Evolutionary conservation across 2,329 filamentous ascomycete genomes (phyloP).

Genomic region (Aspergillus fijiensis): DNA sequence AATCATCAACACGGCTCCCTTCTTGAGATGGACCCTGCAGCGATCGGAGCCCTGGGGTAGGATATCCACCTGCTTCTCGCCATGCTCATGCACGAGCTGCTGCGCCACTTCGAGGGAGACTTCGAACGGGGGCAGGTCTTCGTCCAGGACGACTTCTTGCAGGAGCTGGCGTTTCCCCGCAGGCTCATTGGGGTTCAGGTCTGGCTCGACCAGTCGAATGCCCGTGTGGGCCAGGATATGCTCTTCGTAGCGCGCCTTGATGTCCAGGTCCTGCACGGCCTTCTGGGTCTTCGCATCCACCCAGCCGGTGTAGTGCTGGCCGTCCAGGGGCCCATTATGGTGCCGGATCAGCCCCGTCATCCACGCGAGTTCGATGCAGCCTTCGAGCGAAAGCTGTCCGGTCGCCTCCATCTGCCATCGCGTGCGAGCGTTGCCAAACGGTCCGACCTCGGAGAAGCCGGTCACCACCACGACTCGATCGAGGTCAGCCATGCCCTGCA

Average conservation of each 20-base stretch:
- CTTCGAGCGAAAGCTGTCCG: background rate
- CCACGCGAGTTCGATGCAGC: conserved; percentile 8
- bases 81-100: background rate
- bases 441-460: conserved; percentile 6
- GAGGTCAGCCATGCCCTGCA: background rate
- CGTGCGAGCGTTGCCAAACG: conserved; percentile 2
- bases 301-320: conserved; percentile 2
- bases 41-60: background rate
- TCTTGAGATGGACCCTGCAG: conserved; percentile 78
- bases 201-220: conserved; percentile 92
- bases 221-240: conserved; percentile 83
- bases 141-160: conserved; percentile 91
- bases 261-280: background rate
- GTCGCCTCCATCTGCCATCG: conserved; percentile 11
- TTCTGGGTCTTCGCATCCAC: background rate
- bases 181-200: conserved; percentile 67
- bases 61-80: background rate
- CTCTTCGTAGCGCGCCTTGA: background rate
- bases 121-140: conserved; percentile 82
- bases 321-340: background rate
- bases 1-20: conserved; percentile 76
- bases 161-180: conserved; percentile 53
- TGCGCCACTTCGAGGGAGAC: background rate
- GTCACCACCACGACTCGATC: conserved; percentile 1
- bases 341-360: conserved; percentile 3